A percentile compares a stretch with the other conserved stretches of the same genome.
phyloP scores from a whole-genome alignment of 2,329 filamentous ascomycete genomes.

The Raffaelea deltoideospora region DNA sequence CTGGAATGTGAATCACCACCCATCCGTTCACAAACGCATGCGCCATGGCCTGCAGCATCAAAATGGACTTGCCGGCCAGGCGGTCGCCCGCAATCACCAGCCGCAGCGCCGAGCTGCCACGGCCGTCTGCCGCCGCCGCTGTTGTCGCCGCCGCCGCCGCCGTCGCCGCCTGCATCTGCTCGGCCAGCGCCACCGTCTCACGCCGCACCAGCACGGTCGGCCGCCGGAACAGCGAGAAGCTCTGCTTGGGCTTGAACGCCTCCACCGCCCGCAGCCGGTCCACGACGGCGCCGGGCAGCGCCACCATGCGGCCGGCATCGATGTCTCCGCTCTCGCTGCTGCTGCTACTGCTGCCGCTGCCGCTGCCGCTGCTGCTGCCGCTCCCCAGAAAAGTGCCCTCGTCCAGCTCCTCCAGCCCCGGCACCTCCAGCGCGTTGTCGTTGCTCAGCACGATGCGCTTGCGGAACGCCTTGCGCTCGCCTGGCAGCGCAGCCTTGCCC shows the following conservation, averaged over 20 bases:
- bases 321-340: not conserved
- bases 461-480: constrained; percentile 74
- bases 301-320: constrained; percentile 49
- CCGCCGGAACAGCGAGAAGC: constrained; percentile 71
- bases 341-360: not conserved
- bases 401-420: constrained; percentile 47
- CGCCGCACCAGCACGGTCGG: constrained; percentile 65
- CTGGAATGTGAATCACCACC: constrained; percentile 79
- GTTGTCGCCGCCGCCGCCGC: constrained; percentile 36
- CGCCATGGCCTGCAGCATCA: constrained; percentile 70
- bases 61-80: constrained; percentile 72
- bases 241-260: constrained; percentile 82
- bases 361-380: not conserved
- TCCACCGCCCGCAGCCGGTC: constrained; percentile 72
- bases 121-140: no score
- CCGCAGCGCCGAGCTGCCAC: no score
- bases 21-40: constrained; percentile 72
- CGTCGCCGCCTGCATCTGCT: constrained; percentile 41
- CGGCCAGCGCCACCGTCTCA: constrained; percentile 62
- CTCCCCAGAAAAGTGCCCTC: constrained; percentile 22
- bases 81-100: constrained; percentile 59
- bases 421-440: constrained; percentile 73
- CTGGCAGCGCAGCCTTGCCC: constrained; percentile 46
- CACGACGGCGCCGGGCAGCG: constrained; percentile 52
- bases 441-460: constrained; percentile 89